phyloP scores from a whole-genome alignment of 2,329 filamentous ascomycete species.

The Exophiala dermatitidis region DNA sequence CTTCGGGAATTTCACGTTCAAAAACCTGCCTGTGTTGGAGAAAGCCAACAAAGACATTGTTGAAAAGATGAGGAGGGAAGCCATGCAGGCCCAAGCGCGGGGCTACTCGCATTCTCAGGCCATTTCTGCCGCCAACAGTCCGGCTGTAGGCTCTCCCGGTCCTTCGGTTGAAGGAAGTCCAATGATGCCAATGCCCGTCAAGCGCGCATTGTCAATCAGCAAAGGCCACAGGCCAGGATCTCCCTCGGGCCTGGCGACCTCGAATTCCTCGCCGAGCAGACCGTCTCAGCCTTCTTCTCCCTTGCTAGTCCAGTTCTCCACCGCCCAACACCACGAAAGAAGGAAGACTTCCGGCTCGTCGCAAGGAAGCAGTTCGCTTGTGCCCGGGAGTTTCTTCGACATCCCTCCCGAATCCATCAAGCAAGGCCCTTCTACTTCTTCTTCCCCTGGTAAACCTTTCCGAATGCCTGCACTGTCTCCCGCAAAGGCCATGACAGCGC shows the following conservation, averaged over 20 bases:
- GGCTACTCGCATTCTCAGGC: constrained; percentile 38
- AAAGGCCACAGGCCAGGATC: constrained; percentile 79
- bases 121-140: constrained; percentile 31
- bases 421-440: constrained; percentile 46
- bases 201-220: constrained; percentile 74
- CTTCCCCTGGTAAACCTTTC: constrained; percentile 47
- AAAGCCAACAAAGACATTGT: constrained; percentile 99
- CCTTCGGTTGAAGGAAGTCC: constrained; percentile 78
- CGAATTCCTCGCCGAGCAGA: constrained; percentile 80
- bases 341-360: constrained; percentile 89
- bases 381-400: constrained; percentile 66
- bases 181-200: constrained; percentile 68
- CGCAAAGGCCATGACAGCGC: constrained; percentile 55
- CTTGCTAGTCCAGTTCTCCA: constrained; percentile 91
- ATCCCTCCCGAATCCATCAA: constrained; percentile 51
- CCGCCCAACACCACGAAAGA: constrained; percentile 71
- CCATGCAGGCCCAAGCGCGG: constrained; percentile 63
- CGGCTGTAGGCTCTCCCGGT: constrained; percentile 49
- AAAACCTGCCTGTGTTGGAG: constrained; percentile 90
- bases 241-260: constrained; percentile 69
- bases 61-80: constrained; percentile 87
- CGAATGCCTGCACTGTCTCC: constrained; percentile 43
- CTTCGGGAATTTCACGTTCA: constrained; percentile 94
- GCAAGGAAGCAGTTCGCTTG: constrained; percentile 57
- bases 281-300: constrained; percentile 80